These are phyloP conservation scores for Nemania abortiva DNA, from an alignment of 2,329 filamentous ascomycete species.

Conservation along the genomic window DNA sequence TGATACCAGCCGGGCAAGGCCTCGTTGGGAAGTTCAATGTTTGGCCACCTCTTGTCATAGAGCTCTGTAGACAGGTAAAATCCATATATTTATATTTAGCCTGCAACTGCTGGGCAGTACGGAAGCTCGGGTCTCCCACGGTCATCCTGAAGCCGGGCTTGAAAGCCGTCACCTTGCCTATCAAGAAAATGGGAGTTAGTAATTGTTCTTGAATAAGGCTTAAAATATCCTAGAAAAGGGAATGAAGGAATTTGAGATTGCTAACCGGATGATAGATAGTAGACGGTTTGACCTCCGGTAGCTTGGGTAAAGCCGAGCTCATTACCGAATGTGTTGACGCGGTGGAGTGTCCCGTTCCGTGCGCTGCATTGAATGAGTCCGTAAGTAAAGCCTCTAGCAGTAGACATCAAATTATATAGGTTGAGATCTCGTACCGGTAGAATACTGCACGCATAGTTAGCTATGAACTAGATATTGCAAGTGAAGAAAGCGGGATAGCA, in stretches of 20 bases:
- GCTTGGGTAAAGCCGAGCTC: slow-evolving; percentile 48
- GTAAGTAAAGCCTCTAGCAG: slow-evolving; percentile 7
- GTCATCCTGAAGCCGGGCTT: slow-evolving; percentile 58
- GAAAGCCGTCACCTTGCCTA: slow-evolving; percentile 54
- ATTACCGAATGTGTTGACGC: slow-evolving; percentile 50
- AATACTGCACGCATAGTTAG: slow-evolving; percentile 21
- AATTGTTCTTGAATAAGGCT: neutral
- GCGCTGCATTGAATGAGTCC: slow-evolving; percentile 41
- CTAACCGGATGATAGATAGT: slow-evolving; percentile 55
- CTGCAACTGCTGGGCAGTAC: slow-evolving; percentile 47
- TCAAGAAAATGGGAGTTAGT: slow-evolving; percentile 4
- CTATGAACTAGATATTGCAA: neutral
- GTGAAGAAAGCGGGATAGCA: neutral
- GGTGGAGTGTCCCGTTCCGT: slow-evolving; percentile 49
- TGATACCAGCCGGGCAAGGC: slow-evolving; percentile 46
- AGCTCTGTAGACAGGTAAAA: slow-evolving; percentile 47
- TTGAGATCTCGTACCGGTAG: slow-evolving; percentile 27
- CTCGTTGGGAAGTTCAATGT: slow-evolving; percentile 46
- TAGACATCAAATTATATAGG: neutral
- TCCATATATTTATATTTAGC: slow-evolving; percentile 49
- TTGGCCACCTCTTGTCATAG: slow-evolving; percentile 48
- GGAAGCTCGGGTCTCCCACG: slow-evolving; percentile 53
- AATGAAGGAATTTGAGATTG: neutral
- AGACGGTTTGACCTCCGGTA: slow-evolving; percentile 55
- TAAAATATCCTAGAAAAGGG: neutral